A percentile compares a stretch with the other conserved stretches of the same genome.
phyloP scores from a whole-genome alignment of 805 yeast genomes.

The Priceomyces melissophilus region DNA sequence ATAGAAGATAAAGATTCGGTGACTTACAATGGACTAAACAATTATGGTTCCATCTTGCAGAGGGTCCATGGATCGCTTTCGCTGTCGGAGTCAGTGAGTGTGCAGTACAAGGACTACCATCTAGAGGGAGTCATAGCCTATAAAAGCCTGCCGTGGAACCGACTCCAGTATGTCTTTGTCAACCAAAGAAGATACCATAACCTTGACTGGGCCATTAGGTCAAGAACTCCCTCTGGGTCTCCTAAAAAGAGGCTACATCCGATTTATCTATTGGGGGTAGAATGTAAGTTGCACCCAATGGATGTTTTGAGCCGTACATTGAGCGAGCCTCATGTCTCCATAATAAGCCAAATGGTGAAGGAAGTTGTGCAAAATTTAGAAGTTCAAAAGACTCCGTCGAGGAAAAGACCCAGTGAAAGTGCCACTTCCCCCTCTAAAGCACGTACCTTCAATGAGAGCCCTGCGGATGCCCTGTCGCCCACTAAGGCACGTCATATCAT shows the following conservation, averaged over 20 bases:
- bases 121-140: conserved; percentile 41
- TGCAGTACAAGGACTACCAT: conserved; percentile 16
- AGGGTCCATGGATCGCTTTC: conserved; percentile 28
- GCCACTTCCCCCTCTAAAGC: neutral
- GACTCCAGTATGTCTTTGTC: conserved; percentile 44
- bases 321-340: conserved; percentile 1
- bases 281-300: conserved; percentile 14
- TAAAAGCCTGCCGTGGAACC: conserved; percentile 27
- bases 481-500: no score
- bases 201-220: neutral
- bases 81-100: conserved; percentile 12
- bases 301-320: neutral
- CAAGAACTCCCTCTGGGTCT: conserved; percentile 1
- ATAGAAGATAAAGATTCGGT: neutral
- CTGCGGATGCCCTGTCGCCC: no score
- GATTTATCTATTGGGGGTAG: conserved; percentile 31
- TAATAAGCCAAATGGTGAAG: conserved; percentile 26
- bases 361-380: conserved; percentile 16
- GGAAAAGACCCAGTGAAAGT: conserved; percentile 1
- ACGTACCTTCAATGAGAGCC: neutral
- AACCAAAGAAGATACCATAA: conserved; percentile 30
- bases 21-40: neutral
- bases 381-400: neutral
- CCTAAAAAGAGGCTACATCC: conserved; percentile 24
- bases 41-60: conserved; percentile 6